phyloP scores from a whole-genome alignment of 2,329 filamentous ascomycete genomes.

The Gaeumannomyces tritici region DNA sequence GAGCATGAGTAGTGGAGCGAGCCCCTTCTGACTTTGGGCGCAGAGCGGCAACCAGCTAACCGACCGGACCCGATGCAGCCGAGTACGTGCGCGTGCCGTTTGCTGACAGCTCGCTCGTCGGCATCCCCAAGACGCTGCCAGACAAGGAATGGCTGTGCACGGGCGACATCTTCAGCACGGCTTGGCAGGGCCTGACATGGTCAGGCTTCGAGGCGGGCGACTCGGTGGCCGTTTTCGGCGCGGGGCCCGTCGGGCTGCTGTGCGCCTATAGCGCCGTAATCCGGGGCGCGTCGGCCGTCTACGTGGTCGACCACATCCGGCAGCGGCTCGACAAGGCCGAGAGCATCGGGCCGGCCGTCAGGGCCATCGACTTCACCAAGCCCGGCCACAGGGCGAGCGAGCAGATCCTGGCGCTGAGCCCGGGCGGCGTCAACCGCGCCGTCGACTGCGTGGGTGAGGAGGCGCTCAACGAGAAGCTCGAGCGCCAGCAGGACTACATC shows the following conservation, averaged over 20 bases:
- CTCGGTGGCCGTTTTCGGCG: slow-evolving; percentile 15
- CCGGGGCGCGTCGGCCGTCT: slow-evolving; percentile 14
- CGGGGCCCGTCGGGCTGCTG: slow-evolving; percentile 15
- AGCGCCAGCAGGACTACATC: slow-evolving; percentile 11
- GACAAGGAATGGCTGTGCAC: slow-evolving; percentile 17
- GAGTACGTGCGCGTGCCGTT: slow-evolving; percentile 12
- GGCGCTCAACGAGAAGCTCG: slow-evolving; percentile 11
- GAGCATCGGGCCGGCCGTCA: slow-evolving; percentile 10
- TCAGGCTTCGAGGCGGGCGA: slow-evolving; percentile 27
- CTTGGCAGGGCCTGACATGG: slow-evolving; percentile 24
- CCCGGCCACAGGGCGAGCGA: slow-evolving; percentile 6
- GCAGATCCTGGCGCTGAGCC: slow-evolving; percentile 12
- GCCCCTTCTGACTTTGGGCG: too few species aligned
- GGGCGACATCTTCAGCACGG: slow-evolving; percentile 27
- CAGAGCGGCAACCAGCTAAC: too few species aligned
- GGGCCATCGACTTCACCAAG: slow-evolving; percentile 13
- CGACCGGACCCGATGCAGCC: slow-evolving; percentile 5
- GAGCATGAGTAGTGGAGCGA: too few species aligned
- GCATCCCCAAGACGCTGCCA: slow-evolving; percentile 8
- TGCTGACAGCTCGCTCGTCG: slow-evolving; percentile 11
- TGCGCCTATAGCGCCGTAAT: slow-evolving; percentile 15
- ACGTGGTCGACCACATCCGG: slow-evolving; percentile 13
- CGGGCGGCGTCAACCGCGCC: slow-evolving; percentile 11
- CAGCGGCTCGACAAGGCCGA: slow-evolving; percentile 12
- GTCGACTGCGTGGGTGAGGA: slow-evolving; percentile 13